Base-by-base conservation (phyloP, 1,284 basidiomycete species). In the Thelephora terrestris region DNA sequence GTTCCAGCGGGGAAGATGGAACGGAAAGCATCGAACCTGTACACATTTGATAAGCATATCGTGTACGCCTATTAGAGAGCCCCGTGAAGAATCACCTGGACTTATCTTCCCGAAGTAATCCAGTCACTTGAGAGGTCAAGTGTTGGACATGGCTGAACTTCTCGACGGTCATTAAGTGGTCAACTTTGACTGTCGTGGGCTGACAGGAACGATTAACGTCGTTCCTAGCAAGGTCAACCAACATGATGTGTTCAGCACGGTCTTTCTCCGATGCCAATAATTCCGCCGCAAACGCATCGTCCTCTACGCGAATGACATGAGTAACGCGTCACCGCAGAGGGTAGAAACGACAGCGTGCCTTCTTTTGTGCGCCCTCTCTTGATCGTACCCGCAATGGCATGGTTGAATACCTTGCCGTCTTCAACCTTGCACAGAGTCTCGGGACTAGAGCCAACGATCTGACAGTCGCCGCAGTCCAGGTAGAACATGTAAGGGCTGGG, bases 401-500 rank as follows among this genome's bases (percentile, higher is more conserved):
- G 96, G 59, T 98, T 98, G 64, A 79, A 95, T 10, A 99, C 96
- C 54, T 91, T 87, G 61, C 90, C 87, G 57, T 76, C 79, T 64
- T 92, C 85, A 23, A 99, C 92, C 66, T 95, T 97, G 71, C 96
- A 99, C 12, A 99, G 71, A 16, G 95, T 98, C 68, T 99, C 96
- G 0, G 96, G 96, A 57, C 91, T 95, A 1, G 96, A 96, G 9
- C 96, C 96, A 14, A 99, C 93, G 29, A 99, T 73, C 65, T 98
- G 92, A 9, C 92, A 65, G 50, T 91, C 91, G 7, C 91, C 90
- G 58, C 91, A 94, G 59, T 99, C 91, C 55, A 99, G 67, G 65
- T 95, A 99, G 69, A 96, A 99, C 95, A 97, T 99, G 69, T 99
- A 99, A 5, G 96, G 96, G 48, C 90, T 94, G 1, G 96, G 96